Evolutionary conservation across 1,284 basidiomycete genomes (phyloP), one percentile per base, ranked within the genome.

Genomic region (Moesziomyces sp.): DNA sequence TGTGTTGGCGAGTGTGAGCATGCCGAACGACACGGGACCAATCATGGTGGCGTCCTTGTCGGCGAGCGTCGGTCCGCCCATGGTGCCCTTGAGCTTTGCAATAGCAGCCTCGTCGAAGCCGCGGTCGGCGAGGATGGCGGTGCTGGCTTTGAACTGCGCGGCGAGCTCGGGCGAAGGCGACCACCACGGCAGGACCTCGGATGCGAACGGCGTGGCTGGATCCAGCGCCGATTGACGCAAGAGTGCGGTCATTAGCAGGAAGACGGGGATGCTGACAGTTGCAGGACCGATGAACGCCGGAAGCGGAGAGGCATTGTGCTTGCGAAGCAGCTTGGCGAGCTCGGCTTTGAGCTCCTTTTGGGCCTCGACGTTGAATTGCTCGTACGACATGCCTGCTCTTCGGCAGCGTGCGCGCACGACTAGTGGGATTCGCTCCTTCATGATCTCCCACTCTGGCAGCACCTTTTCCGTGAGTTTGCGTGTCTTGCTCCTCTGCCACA

Each of bases 401-500:
- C 87, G 72, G 87, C 86, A 74, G 70, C 86, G 76, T 87, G 88
- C 88, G 84, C 70, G 87, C 79, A 59, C 90, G 18, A 69, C 24
- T 11, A 82, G 47, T 77, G 51, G 86, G 9, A 87, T 74, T 18
- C 61, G 54, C 21, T 80, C 89, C 87, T 67, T 86, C 66, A 89
- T 86, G 38, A 86, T 85, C 70, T 88, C 86, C 46, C 93, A 85
- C 61, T 88, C 86, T 11, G 93, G 93, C 26, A 91, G 75, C 34
- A 92, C 91, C 13, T 88, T 78, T 69, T 92, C 88, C 74, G 91
- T 89, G 21, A 89, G 87, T 66, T 88, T 87, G 84, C 88, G 88
- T 73, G 89, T 88, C 58, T 91, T 88, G 74, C 86, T 86, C 76
- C 89, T 74, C 74, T 93, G 92, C 93, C 93, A 94, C 84, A 93